Percentiles rank a stretch among this genome's conserved stretches.
Evolutionary conservation across 2,329 filamentous ascomycete genomes (phyloP).

Genomic region (Exophiala viscosa): DNA sequence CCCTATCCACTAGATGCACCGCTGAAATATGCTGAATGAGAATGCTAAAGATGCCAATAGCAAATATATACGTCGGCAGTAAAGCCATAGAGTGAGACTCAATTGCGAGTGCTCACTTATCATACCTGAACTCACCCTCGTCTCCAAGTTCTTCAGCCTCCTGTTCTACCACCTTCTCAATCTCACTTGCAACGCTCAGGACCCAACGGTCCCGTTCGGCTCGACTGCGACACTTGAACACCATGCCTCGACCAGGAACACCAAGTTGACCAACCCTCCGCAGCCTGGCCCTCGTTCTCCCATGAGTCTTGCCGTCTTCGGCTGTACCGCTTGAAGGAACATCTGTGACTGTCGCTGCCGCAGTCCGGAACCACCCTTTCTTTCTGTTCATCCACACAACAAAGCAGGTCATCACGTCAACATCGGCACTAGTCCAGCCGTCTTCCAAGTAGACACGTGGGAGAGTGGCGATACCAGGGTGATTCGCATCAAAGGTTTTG

Average conservation of each 20-base stretch:
- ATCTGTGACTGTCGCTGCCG: slow-evolving; percentile 20
- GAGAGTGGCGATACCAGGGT: slow-evolving; percentile 23
- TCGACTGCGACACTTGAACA: slow-evolving; percentile 63
- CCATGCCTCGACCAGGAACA: slow-evolving; percentile 58
- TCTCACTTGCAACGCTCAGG: slow-evolving; percentile 61
- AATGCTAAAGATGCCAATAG: too few species aligned
- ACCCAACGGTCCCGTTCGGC: slow-evolving; percentile 68
- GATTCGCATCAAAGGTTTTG: slow-evolving; percentile 31
- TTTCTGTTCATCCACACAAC: slow-evolving; percentile 27
- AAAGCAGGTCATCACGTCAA: slow-evolving; percentile 31
- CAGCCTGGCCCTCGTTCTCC: slow-evolving; percentile 35
- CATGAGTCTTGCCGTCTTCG: not conserved
- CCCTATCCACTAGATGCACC: too few species aligned
- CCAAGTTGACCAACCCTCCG: slow-evolving; percentile 60
- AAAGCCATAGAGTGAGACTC: too few species aligned
- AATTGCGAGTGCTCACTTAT: slow-evolving; percentile 5
- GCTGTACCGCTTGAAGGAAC: not conserved
- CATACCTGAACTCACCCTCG: slow-evolving; percentile 19
- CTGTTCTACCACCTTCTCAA: slow-evolving; percentile 44
- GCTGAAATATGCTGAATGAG: too few species aligned
- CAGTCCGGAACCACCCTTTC: slow-evolving; percentile 27
- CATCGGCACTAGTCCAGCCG: slow-evolving; percentile 29
- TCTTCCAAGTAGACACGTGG: slow-evolving; percentile 32
- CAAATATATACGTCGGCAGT: too few species aligned
- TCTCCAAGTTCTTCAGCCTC: slow-evolving; percentile 17